Base-by-base conservation (phyloP, 192 early-diverging fungal genomes). In the Coemansia sp. region DNA sequence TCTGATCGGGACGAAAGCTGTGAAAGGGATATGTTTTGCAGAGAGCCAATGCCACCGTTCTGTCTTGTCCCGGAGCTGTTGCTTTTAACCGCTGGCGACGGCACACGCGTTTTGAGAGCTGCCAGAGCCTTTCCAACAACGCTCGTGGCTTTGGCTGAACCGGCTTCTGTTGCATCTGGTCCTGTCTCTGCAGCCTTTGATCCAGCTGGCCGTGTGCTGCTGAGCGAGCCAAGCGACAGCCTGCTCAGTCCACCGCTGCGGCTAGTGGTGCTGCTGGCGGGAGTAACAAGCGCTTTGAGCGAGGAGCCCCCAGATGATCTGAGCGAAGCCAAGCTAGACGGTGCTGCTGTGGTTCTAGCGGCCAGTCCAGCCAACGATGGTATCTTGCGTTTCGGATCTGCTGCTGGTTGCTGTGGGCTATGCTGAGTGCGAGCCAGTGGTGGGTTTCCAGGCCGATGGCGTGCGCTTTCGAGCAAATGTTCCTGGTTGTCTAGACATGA, bases 91-190 rank as follows among this genome's bases (percentile, higher is more conserved):
- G n/a, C 22, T 22, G 51, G 56, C 31, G 32, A 32, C 6, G 31
- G 6, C n/a, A 8, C 25, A 28, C 48, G 61, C 2, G 51, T 18
- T 42, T 72, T 72, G 36, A 82, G 71, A 0, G 65, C 74, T 10
- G 74, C 75, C 49, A 82, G 71, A 32, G 74, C 80, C 56, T 71
- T 57, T 49, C 80, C 80, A 22, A 76, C 71, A 22, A 73, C 65
- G 18, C 63, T 69, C 29, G 28, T 17, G 10, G 51, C 5, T 22
- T 17, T n/a, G 10, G 33, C 28, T 25, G 32, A 2, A 12, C 17
- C 30, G 22, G 36, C 20, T 40, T 16, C 68, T 45, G 55, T 7
- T 31, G 22, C 56, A n/a, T 25, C 36, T 45, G 45, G 14, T 12
- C 33, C 12, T 18, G 31, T 38, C 5, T 30, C 32, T 10, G 56